Evolutionary conservation across 2,329 filamentous ascomycete genomes (phyloP).

Genomic region (Akanthomyces dipterigenus): DNA sequence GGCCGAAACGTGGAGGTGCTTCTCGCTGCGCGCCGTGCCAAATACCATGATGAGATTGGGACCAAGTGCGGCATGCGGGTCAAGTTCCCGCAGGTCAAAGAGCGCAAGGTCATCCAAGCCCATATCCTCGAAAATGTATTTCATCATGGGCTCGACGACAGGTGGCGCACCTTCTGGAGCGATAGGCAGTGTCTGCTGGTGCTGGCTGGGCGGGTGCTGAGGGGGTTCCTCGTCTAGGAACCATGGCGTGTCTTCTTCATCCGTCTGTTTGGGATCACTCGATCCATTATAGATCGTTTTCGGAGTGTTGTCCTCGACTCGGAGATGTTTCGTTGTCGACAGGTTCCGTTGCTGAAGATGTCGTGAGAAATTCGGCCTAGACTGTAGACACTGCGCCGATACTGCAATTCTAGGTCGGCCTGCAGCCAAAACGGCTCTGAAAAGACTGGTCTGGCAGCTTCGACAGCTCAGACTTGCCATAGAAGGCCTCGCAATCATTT

Average conservation of each 20-base stretch:
- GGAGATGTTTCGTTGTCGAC: constrained; percentile 15
- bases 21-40: constrained; percentile 83
- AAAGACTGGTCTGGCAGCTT: constrained; percentile 24
- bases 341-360: constrained; percentile 19
- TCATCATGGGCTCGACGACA: constrained; percentile 64
- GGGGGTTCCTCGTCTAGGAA: constrained; percentile 71
- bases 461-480: constrained; percentile 24
- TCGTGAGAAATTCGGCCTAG: constrained; percentile 13
- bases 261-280: not conserved
- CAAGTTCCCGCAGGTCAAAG: constrained; percentile 74
- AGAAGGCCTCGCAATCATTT: constrained; percentile 26
- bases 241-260: constrained; percentile 57
- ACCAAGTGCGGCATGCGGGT: constrained; percentile 81
- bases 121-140: constrained; percentile 75
- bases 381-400: constrained; percentile 13
- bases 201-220: constrained; percentile 42
- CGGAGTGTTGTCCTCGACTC: constrained; percentile 6
- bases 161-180: constrained; percentile 62
- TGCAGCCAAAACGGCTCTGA: constrained; percentile 21
- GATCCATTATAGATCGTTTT: constrained; percentile 15
- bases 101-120: constrained; percentile 77
- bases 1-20: constrained; percentile 85
- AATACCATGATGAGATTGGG: constrained; percentile 89
- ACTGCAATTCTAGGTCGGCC: constrained; percentile 11
- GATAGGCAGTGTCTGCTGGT: constrained; percentile 42